Evolutionary conservation across 257 asterid genomes (phyloP).

Genomic region (Fraxinus quadrangulata): DNA sequence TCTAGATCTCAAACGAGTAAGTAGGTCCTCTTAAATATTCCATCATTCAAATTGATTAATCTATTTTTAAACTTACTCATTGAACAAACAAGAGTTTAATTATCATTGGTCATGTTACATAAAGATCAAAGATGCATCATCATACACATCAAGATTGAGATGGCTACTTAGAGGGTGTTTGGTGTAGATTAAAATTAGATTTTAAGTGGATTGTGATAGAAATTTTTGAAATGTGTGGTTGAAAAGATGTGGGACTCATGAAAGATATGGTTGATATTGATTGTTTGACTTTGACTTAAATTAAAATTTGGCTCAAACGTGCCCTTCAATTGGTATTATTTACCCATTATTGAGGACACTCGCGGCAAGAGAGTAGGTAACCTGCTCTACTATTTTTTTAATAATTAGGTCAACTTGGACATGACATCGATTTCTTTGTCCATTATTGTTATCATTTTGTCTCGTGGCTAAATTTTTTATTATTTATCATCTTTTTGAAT

Average conservation of each 20-base stretch:
- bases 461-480: neutral
- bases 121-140: constrained; percentile 4
- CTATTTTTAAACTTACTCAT: neutral
- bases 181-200: too few species aligned
- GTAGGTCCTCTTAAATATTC: neutral
- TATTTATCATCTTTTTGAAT: neutral
- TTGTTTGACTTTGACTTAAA: too few species aligned
- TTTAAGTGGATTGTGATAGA: too few species aligned
- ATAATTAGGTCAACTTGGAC: neutral
- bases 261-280: too few species aligned
- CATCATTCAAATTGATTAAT: neutral
- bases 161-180: constrained; percentile 8
- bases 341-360: constrained; percentile 1
- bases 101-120: neutral
- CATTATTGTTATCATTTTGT: neutral
- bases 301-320: too few species aligned
- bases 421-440: neutral
- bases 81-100: neutral
- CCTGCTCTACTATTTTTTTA: constrained; percentile 17
- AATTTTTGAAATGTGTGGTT: too few species aligned
- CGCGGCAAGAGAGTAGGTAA: constrained; percentile 5
- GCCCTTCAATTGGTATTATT: constrained; percentile 23
- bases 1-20: neutral
- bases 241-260: too few species aligned
- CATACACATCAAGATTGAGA: constrained; percentile 13